phyloP scores from a whole-genome alignment of 441 rosid genomes.

The Omphalea diandra region DNA sequence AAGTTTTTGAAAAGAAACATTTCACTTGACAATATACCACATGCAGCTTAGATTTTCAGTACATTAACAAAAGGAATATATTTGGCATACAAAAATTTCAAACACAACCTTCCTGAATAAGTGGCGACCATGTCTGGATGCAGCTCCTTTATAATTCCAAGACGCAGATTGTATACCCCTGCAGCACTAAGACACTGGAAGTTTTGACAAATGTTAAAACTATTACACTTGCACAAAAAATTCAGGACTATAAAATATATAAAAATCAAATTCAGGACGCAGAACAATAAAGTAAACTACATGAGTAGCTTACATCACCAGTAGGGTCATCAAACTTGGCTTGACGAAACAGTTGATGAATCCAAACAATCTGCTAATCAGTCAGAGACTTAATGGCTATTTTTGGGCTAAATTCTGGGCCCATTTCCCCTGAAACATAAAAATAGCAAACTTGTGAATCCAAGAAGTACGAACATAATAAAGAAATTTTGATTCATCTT shows the following conservation, averaged over 20 bases:
- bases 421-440: conserved; percentile 80
- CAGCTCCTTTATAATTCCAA: conserved; percentile 97
- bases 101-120: conserved; percentile 88
- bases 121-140: conserved; percentile 99
- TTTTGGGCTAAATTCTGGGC: conserved; percentile 82
- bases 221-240: neutral
- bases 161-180: conserved; percentile 98
- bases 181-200: conserved; percentile 98
- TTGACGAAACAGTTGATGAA: conserved; percentile 97
- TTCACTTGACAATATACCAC: neutral
- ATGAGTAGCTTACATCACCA: conserved; percentile 74
- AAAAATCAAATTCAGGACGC: neutral
- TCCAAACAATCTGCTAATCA: conserved; percentile 94
- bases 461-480: neutral
- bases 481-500: neutral
- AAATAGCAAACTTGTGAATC: conserved; percentile 22
- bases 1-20: no score
- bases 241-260: neutral
- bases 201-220: conserved; percentile 8
- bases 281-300: conserved; percentile 5
- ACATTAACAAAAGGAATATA: conserved; percentile 1
- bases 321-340: conserved; percentile 97
- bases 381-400: conserved; percentile 76
- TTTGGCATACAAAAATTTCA: conserved; percentile 17
- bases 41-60: neutral